Conservation (phyloP, 2,329 filamentous ascomycete species). For the Dryadomyces sulphureus region DNA sequence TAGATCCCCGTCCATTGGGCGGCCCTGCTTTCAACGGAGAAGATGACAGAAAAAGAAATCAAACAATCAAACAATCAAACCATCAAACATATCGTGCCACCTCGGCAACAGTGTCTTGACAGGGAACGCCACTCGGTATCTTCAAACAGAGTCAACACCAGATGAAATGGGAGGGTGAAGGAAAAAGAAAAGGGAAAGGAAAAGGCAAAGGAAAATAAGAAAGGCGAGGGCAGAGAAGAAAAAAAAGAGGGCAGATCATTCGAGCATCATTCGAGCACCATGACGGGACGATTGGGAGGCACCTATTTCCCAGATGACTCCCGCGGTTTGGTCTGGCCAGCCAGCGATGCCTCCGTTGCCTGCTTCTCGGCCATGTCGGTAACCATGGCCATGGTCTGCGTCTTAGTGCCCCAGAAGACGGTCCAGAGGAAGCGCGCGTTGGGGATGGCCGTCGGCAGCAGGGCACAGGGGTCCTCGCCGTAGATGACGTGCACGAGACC, state of each 20-base stretch:
- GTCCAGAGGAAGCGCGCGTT: neutral
- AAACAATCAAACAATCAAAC: neutral
- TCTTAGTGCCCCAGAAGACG: neutral
- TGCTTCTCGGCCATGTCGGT: neutral
- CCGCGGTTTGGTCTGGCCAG: neutral
- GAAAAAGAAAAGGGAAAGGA: too few relatives aligned
- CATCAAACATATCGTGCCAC: too few relatives aligned
- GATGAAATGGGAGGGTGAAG: too few relatives aligned
- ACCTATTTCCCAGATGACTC: neutral
- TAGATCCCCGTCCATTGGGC: too few relatives aligned
- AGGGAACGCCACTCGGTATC: too few relatives aligned
- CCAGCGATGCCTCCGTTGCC: neutral
- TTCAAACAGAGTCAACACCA: too few relatives aligned
- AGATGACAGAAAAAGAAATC: neutral
- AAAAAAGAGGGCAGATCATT: neutral
- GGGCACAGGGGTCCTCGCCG: slow-evolving; percentile 4
- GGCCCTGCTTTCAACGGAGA: neutral
- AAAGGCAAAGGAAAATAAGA: too few relatives aligned
- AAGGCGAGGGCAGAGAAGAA: too few relatives aligned
- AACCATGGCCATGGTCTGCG: neutral
- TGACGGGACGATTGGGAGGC: neutral
- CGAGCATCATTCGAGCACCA: neutral
- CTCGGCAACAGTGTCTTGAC: too few relatives aligned
- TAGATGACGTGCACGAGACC: slow-evolving; percentile 11
- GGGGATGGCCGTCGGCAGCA: neutral